Evolutionary conservation across 768 basidiomycete species (phyloP).

Genomic region (Chalciporus piperatus): DNA sequence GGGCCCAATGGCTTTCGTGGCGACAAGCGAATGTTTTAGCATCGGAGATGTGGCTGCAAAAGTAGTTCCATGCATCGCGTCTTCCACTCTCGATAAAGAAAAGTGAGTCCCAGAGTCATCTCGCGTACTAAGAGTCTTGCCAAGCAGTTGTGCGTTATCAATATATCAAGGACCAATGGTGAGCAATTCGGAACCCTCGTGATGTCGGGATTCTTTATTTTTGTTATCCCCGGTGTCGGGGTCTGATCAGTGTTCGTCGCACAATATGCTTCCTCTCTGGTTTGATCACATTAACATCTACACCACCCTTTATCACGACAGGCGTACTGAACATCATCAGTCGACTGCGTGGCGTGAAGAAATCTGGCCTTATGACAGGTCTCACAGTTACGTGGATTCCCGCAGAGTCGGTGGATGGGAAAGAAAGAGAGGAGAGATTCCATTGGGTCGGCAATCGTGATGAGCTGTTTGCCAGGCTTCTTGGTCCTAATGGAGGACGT

Average conservation of each 20-base stretch:
- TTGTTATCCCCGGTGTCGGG: slow-evolving; percentile 18
- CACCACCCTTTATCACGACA: too few species aligned
- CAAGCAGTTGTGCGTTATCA: slow-evolving; percentile 78
- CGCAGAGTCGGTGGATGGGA: slow-evolving; percentile 22
- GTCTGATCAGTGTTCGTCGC: too few species aligned
- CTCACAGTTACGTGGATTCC: slow-evolving; percentile 46
- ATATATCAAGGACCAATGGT: slow-evolving; percentile 93
- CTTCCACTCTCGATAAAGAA: slow-evolving; percentile 86
- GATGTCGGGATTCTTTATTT: background rate
- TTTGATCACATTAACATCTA: too few species aligned
- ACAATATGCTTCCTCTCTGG: too few species aligned
- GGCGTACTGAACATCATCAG: too few species aligned
- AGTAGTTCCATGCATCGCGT: slow-evolving; percentile 84
- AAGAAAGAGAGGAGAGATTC: slow-evolving; percentile 52
- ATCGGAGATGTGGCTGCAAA: slow-evolving; percentile 83
- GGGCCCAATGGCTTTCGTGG: slow-evolving; percentile 94
- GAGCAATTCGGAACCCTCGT: background rate
- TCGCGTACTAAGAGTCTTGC: background rate
- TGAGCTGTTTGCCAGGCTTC: slow-evolving; percentile 63
- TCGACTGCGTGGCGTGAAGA: slow-evolving; percentile 55
- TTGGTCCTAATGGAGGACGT: slow-evolving; percentile 46
- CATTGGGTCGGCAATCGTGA: slow-evolving; percentile 59
- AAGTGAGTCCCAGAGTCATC: slow-evolving; percentile 53
- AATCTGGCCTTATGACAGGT: slow-evolving; percentile 51
- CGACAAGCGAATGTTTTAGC: slow-evolving; percentile 87